Conservation (phyloP, 1,284 basidiomycete species). For the Cutaneotrichosporon sp. region DNA sequence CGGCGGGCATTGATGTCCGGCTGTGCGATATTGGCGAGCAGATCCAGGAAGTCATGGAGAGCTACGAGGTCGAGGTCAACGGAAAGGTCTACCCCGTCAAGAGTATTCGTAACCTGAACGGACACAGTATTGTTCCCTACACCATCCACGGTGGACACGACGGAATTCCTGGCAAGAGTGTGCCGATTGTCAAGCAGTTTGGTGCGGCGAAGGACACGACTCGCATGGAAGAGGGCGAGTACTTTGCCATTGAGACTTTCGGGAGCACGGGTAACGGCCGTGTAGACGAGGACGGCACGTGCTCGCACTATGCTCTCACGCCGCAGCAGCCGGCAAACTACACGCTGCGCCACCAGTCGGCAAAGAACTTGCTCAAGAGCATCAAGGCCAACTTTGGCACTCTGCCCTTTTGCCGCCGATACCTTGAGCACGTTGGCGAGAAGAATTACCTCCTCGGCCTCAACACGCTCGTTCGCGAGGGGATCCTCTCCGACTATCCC, state of each 20-base stretch:
- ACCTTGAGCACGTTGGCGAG: conserved; percentile 91
- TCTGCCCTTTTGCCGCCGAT: conserved; percentile 91
- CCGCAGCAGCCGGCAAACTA: conserved; percentile 41
- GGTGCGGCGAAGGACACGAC: conserved; percentile 63
- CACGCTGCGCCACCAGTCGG: conserved; percentile 65
- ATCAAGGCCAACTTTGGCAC: conserved; percentile 96
- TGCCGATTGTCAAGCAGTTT: conserved; percentile 83
- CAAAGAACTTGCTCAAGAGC: conserved; percentile 78
- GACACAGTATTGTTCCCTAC: conserved; percentile 86
- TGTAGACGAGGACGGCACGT: conserved; percentile 90
- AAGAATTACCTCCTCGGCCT: conserved; percentile 89
- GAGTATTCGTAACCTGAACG: conserved; percentile 84
- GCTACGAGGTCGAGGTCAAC: conserved; percentile 89
- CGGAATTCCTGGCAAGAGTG: conserved; percentile 65
- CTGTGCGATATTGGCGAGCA: conserved; percentile 87
- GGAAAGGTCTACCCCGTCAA: conserved; percentile 87
- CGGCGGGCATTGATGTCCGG: conserved; percentile 93
- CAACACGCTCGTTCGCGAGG: conserved; percentile 83
- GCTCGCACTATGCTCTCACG: conserved; percentile 79
- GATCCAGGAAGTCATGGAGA: conserved; percentile 99
- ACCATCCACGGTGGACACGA: conserved; percentile 71
- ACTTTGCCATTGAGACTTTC: conserved; percentile 99
- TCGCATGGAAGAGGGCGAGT: conserved; percentile 99
- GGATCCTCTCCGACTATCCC: conserved; percentile 91
- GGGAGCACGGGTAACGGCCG: conserved; percentile 92